Evolutionary conservation across 176 grass and related monocot genomes (phyloP).

Genomic region (Otatea glauca): DNA sequence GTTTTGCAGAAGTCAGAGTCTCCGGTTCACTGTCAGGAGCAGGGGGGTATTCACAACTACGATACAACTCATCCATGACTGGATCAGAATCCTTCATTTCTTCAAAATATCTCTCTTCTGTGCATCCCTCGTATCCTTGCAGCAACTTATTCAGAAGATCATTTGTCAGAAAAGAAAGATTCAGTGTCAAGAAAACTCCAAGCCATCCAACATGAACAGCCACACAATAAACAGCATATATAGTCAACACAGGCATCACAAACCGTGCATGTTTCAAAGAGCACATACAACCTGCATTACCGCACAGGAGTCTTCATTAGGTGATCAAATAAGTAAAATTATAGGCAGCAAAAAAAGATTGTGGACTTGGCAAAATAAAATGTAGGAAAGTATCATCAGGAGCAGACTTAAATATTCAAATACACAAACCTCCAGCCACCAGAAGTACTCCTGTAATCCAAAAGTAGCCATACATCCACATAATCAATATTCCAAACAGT

Average conservation of each 20-base stretch:
- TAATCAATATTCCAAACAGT: slow-evolving; percentile 80
- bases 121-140: slow-evolving; percentile 64
- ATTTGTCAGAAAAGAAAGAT: slow-evolving; percentile 92
- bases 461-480: slow-evolving; percentile 97
- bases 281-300: slow-evolving; percentile 83
- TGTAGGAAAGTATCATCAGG: not conserved
- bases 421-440: slow-evolving; percentile 77
- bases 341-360: not conserved
- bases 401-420: slow-evolving; percentile 9
- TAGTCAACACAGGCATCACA: slow-evolving; percentile 75
- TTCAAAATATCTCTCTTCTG: slow-evolving; percentile 54
- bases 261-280: slow-evolving; percentile 87
- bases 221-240: slow-evolving; percentile 88
- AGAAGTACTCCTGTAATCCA: slow-evolving; percentile 94
- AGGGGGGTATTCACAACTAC: slow-evolving; percentile 64
- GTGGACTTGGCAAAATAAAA: slow-evolving; percentile 7
- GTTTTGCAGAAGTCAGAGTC: slow-evolving; percentile 58
- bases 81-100: slow-evolving; percentile 68
- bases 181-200: slow-evolving; percentile 84
- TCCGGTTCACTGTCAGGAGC: slow-evolving; percentile 74
- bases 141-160: slow-evolving; percentile 85
- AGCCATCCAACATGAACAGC: slow-evolving; percentile 71
- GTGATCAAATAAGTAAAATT: slow-evolving; percentile 26
- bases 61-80: slow-evolving; percentile 67
- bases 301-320: slow-evolving; percentile 37